Conservation (phyloP, 148 eudicot genomes). For the Vaccinium corymbosum region DNA sequence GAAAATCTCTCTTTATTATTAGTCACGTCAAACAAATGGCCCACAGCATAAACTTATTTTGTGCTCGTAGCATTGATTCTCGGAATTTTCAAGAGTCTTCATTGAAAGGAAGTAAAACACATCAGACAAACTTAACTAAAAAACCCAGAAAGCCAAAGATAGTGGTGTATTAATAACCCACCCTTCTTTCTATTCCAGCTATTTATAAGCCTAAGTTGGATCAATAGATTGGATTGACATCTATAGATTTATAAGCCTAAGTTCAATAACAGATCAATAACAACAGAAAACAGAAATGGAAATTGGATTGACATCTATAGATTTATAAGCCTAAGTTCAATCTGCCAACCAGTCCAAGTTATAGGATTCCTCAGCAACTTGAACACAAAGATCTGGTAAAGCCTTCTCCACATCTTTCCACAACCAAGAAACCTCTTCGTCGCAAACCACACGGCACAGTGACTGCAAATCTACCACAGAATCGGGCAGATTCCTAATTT, state of each 20-base stretch:
- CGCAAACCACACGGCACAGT: constrained; percentile 60
- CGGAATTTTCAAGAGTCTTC: neutral
- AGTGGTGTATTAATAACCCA: neutral
- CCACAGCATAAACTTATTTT: no score
- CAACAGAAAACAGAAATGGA: neutral
- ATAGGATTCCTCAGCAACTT: constrained; percentile 62
- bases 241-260: no score
- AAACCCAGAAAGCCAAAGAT: neutral
- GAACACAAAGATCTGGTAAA: constrained; percentile 45
- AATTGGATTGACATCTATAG: neutral
- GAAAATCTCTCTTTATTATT: no score
- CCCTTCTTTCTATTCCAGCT: neutral
- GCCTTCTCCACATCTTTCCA: constrained; percentile 50
- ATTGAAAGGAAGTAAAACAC: neutral
- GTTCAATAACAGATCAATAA: neutral
- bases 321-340: neutral
- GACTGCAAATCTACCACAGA: constrained; percentile 34
- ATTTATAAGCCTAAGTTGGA: no score
- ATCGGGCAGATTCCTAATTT: constrained; percentile 43
- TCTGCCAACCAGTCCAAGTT: constrained; percentile 70
- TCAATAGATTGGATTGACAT: no score
- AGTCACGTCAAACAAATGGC: no score
- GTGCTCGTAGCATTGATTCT: neutral
- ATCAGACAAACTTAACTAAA: neutral
- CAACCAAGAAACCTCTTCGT: constrained; percentile 60